Evolutionary conservation across 169 alveolate genomes (phyloP), one percentile per base, ranked within the genome.

Genomic region (Eimeria tenella): DNA sequence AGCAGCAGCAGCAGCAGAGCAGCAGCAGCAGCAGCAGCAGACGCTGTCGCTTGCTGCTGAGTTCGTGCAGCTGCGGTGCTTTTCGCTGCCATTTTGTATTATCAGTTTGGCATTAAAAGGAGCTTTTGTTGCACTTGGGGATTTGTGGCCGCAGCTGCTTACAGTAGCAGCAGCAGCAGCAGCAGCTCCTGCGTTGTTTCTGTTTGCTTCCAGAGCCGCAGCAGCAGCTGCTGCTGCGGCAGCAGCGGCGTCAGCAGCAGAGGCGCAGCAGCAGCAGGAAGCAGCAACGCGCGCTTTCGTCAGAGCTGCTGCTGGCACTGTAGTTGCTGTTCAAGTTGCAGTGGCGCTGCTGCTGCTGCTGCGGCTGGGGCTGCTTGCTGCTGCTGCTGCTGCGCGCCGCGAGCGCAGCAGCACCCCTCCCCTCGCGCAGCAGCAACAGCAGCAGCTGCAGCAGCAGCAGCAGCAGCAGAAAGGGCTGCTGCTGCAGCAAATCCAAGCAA

Each of bases 61-160:
- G 49, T 58, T 65, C 49, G 21, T 83, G 7, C 42, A 50, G 56
- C 5, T 83, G 13, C 91, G 91, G 10, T 42, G 65, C 5, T 49
- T 60, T 49, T 58, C 91, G 17, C 91, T 83, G 15, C 91, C 91
- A 6, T 60, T 58, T 42, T 21, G 58, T 15, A 17, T 83, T 19
- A 17, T 83, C 19, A 13, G 79, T 1, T 49, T 83, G 25, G 25
- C 91, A 49, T 58, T 77, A 7, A 83, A 83, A 15, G 91, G 79
- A 7, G 79, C 91, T 11, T 60, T 83, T 19, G 60, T 83, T 25
- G 25, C 91, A 5, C 77, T 83, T 23, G 49, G 79, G 15, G 91
- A 83, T 19, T 62, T 58, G 4, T 49, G 17, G 8, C 91, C 91
- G 5, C 79, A 68, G 49, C 25, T 68, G 25, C 13, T 31, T 49